phyloP scores from a whole-genome alignment of 2,329 filamentous ascomycete genomes.

The Phaeoacremonium minimum region DNA sequence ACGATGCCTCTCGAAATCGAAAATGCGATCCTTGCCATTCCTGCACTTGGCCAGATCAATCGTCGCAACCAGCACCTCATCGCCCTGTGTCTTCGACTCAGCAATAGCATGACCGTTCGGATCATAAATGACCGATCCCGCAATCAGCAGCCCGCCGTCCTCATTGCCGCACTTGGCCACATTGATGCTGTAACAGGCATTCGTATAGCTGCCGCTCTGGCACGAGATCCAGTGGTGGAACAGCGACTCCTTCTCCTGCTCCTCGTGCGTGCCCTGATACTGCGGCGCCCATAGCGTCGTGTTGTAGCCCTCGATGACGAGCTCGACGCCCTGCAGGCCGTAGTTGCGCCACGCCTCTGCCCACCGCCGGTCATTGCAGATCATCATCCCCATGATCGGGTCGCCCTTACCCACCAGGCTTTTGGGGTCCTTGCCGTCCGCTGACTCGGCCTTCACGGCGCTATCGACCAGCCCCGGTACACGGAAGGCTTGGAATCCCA shows the following conservation, averaged over 20 bases:
- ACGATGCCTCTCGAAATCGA: slow-evolving; percentile 39
- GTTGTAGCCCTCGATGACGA: slow-evolving; percentile 39
- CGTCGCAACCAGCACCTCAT: slow-evolving; percentile 47
- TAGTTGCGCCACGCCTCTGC: slow-evolving; percentile 47
- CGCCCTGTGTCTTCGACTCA: slow-evolving; percentile 39
- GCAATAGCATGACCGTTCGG: slow-evolving; percentile 42
- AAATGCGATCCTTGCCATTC: slow-evolving; percentile 40
- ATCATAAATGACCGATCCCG: slow-evolving; percentile 8
- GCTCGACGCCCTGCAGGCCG: slow-evolving; percentile 34
- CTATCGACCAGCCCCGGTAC: slow-evolving; percentile 35
- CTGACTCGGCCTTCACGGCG: background rate
- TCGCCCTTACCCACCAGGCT: slow-evolving; percentile 34
- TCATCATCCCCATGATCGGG: slow-evolving; percentile 49
- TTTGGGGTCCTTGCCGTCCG: background rate
- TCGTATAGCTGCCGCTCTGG: slow-evolving; percentile 48
- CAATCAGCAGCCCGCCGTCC: slow-evolving; percentile 22
- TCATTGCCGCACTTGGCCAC: slow-evolving; percentile 45
- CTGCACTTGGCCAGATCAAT: slow-evolving; percentile 43
- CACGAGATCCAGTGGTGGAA: slow-evolving; percentile 48
- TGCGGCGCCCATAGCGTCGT: slow-evolving; percentile 43
- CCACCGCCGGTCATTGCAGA: slow-evolving; percentile 53
- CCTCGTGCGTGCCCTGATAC: slow-evolving; percentile 27
- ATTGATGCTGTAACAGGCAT: slow-evolving; percentile 44
- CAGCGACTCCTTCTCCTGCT: slow-evolving; percentile 40
- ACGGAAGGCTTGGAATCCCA: slow-evolving; percentile 48